These are phyloP conservation scores for Inonotus hispidus DNA, from an alignment of 1,284 basidiomycete species.

Conservation along the genomic window DNA sequence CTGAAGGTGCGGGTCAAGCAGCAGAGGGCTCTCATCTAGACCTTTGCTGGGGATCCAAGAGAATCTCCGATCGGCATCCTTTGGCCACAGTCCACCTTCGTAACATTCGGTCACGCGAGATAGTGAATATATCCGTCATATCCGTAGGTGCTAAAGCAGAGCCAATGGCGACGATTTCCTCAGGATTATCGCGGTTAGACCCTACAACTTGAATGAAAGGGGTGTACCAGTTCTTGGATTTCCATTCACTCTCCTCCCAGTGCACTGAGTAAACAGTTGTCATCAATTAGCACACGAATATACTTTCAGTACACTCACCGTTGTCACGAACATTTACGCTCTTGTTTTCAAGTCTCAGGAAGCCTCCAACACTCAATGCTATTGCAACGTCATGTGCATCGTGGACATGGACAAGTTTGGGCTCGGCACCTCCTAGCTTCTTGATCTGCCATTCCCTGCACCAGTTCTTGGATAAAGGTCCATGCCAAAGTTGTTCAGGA, in stretches of 20 bases:
- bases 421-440: slow-evolving; percentile 39
- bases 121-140: slow-evolving; percentile 69
- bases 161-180: slow-evolving; percentile 61
- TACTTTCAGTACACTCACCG: neutral
- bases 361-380: slow-evolving; percentile 60
- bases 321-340: slow-evolving; percentile 29
- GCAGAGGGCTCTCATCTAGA: slow-evolving; percentile 33
- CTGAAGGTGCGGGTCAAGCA: slow-evolving; percentile 54
- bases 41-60: slow-evolving; percentile 36
- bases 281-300: neutral
- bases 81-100: slow-evolving; percentile 75
- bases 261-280: slow-evolving; percentile 19
- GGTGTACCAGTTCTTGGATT: slow-evolving; percentile 59
- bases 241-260: slow-evolving; percentile 63
- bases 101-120: slow-evolving; percentile 84
- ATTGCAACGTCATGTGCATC: slow-evolving; percentile 66
- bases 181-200: slow-evolving; percentile 38
- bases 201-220: slow-evolving; percentile 58
- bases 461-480: slow-evolving; percentile 49
- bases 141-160: slow-evolving; percentile 69
- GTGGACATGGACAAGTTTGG: slow-evolving; percentile 61
- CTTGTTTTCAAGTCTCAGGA: slow-evolving; percentile 67
- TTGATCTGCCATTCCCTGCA: slow-evolving; percentile 65
- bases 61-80: slow-evolving; percentile 60
- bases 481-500: slow-evolving; percentile 51